phyloP scores from a whole-genome alignment of 495 filamentous ascomycete species.

The Massariosphaeria phaeospora region DNA sequence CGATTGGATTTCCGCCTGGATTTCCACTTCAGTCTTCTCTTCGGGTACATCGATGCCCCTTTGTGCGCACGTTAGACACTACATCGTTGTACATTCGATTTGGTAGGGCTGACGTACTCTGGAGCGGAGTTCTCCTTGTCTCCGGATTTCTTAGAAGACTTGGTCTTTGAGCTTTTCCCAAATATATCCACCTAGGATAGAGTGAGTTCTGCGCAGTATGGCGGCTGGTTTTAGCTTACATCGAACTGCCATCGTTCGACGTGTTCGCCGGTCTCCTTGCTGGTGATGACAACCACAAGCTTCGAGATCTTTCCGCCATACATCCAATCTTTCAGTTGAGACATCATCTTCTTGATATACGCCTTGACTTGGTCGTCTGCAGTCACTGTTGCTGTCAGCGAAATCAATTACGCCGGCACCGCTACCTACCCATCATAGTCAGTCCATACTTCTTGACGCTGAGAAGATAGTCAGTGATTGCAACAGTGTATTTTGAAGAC shows the following conservation, averaged over 20 bases:
- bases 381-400: conserved; percentile 54
- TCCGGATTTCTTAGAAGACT: conserved; percentile 45
- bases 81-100: neutral
- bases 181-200: conserved; percentile 62
- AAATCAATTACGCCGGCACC: neutral
- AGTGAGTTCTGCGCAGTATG: neutral
- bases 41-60: conserved; percentile 38
- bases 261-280: conserved; percentile 93
- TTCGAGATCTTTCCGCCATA: conserved; percentile 91
- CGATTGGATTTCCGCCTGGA: conserved; percentile 89
- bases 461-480: neutral
- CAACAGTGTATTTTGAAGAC: neutral
- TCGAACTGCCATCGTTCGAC: conserved; percentile 98
- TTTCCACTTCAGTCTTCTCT: conserved; percentile 87
- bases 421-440: conserved; percentile 79
- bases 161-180: conserved; percentile 51
- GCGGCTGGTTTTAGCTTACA: conserved; percentile 49
- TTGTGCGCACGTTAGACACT: neutral
- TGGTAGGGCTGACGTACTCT: conserved; percentile 43
- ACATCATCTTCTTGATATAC: conserved; percentile 98
- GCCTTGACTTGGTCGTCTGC: conserved; percentile 97
- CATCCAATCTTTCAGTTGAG: conserved; percentile 95
- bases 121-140: conserved; percentile 61
- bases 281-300: conserved; percentile 90
- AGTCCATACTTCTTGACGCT: conserved; percentile 98